Base-by-base conservation (phyloP, 2,329 filamentous ascomycete species). In the Moelleriella libera region DNA sequence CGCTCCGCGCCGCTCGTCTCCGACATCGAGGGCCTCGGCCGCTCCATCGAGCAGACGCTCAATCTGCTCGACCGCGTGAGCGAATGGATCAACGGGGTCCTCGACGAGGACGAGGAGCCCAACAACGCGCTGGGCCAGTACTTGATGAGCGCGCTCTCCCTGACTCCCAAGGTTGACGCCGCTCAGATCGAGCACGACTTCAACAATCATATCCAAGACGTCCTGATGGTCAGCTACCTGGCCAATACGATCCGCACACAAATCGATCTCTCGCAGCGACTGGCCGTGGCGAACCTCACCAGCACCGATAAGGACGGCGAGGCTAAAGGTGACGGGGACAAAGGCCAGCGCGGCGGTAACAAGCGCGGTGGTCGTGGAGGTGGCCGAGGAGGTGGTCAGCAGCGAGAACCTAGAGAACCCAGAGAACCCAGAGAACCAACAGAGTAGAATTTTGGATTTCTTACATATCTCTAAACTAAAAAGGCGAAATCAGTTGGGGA, bases 191-290 rank as follows among this genome's bases (percentile, higher is more conserved):
- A 98, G 76, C 78, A 84, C 63, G 89, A 97, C 74, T 98, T 98
- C 80, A 98, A 98, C 80, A 95, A 94, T 75, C 92, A 98, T 72
- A 88, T 98, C 68, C 92, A 98, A 73, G 92, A 98, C 66, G 89
- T 98, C 51, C 82, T 98, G 55, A 89, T 97, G 67, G 89, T 98
- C 59, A 94, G 88, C 56, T 98, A 98, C 74, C 78, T 98, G 54
- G 88, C 92, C 65, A 98, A 97, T 76, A 96, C 88, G 55, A 95
- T 97, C 70, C 88, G 90, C 67, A 97, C 90, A 57, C 92, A 98
- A 74, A 96, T 98, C 72, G 92, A 97, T 62, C 81, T 98, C 50
- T 94, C 89, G 54, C 94, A 97, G 76, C 81, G 90, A 54, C 74
- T 98, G 61, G 90, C 90, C 47, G 92, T 82, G n/a, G 80, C 84